A percentile compares a stretch with the other conserved stretches of the same genome.
Conservation (phyloP, 164 flowering plant genomes). For the Kalanchoe fedtschenkoi region DNA sequence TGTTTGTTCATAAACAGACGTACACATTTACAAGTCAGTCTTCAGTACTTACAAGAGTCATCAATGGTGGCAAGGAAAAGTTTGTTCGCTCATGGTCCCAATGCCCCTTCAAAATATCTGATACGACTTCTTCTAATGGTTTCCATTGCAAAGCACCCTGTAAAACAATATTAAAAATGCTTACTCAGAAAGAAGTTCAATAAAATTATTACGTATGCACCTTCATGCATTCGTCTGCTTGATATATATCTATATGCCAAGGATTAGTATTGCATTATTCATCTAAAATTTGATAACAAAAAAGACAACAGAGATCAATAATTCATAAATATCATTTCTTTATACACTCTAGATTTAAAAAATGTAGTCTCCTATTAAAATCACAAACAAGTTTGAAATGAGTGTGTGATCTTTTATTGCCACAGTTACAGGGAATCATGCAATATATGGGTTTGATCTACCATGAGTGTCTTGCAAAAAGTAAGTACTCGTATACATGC, state of each 20-base stretch:
- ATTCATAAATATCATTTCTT: too few species aligned
- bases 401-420: too few species aligned
- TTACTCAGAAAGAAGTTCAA: neutral
- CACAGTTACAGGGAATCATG: too few species aligned
- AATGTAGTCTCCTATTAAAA: neutral
- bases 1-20: neutral
- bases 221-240: too few species aligned
- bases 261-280: neutral
- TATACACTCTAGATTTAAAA: neutral
- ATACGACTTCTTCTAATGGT: conserved; percentile 44
- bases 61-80: conserved; percentile 84
- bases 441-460: too few species aligned
- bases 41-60: conserved; percentile 67
- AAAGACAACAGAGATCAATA: too few species aligned
- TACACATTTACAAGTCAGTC: neutral
- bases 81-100: conserved; percentile 91
- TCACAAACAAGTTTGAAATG: neutral
- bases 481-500: too few species aligned
- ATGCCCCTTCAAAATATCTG: conserved; percentile 48
- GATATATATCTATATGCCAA: neutral
- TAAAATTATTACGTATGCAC: neutral
- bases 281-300: too few species aligned
- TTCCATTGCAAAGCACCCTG: conserved; percentile 48
- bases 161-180: conserved; percentile 3
- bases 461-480: too few species aligned